A percentile compares a stretch with the other conserved stretches of the same genome.
phyloP scores from a whole-genome alignment of 768 basidiomycete genomes.

The Mycena venus region DNA sequence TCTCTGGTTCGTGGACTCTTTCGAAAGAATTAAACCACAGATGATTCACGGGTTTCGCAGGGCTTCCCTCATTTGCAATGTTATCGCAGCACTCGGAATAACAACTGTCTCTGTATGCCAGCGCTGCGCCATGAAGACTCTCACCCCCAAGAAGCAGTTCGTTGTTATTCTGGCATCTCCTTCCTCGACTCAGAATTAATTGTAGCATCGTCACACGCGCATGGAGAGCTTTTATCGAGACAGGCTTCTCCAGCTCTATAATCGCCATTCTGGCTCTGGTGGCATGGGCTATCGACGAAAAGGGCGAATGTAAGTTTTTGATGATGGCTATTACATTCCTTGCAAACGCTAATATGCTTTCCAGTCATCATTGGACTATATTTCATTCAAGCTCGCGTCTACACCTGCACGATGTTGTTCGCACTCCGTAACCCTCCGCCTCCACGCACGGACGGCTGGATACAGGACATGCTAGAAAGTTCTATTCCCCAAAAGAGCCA shows the following conservation, averaged over 20 bases:
- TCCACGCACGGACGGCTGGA: constrained; percentile 11
- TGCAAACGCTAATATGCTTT: background rate
- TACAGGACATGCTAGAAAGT: constrained; percentile 11
- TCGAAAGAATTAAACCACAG: background rate
- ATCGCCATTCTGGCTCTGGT: constrained; percentile 21
- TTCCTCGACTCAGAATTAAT: background rate
- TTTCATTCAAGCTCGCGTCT: constrained; percentile 29
- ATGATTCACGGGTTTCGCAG: background rate
- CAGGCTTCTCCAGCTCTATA: constrained; percentile 25
- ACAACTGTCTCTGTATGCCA: constrained; percentile 29
- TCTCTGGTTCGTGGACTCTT: constrained; percentile 1
- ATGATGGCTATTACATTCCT: too few species aligned
- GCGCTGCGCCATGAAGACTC: constrained; percentile 6
- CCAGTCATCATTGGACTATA: constrained; percentile 24
- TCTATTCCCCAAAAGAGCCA: constrained; percentile 6
- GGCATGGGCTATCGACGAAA: constrained; percentile 18
- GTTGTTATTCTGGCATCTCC: background rate
- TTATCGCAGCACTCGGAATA: constrained; percentile 20
- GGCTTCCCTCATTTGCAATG: constrained; percentile 25
- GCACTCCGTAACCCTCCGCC: constrained; percentile 7
- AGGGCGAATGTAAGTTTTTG: constrained; percentile 14
- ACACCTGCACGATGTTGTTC: constrained; percentile 31
- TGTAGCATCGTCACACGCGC: constrained; percentile 1
- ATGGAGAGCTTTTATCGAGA: constrained; percentile 24
- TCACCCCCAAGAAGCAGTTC: background rate